Evolutionary conservation across 768 basidiomycete species (phyloP), one percentile per base, ranked within the genome.

Genomic region (Lentinula guzmanii): DNA sequence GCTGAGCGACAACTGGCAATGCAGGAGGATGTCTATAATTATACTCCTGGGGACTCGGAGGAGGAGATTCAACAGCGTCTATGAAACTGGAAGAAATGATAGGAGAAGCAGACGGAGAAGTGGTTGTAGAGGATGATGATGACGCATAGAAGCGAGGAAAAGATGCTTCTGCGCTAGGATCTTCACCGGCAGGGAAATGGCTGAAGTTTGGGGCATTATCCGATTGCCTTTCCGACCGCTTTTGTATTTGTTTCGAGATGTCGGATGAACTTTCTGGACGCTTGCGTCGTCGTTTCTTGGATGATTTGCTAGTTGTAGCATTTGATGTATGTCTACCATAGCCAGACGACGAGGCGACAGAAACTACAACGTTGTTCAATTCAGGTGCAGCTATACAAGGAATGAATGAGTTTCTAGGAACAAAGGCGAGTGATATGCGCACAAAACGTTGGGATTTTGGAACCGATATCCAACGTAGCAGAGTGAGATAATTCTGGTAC

Each of bases 161-260:
- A 15, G 58, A 59, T 9, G 35, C 15, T 31, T 51, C 34, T 35
- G 16, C n/a, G n/a, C 39, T 35, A 4, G 65, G 61, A 58, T 66
- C 65, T 37, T 70, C 65, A 31, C 68, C 73, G 18, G 65, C 72
- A 1, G 75, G 71, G 63, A 70, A 75, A 64, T 77, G 72, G 51
- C 72, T 70, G 57, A 69, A 76, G 59, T 76, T 74, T 3, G 68
- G 64, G 4, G 63, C 55, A 6, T 31, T 62, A n/a, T 31, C 62
- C 18, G 57, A 52, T 54, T 63, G 35, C 58, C 57, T 15, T 56
- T 65, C 45, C 62, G 52, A 39, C 41, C 51, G 35, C 63, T 61
- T 61, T 43, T 43, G 53, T 45, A 24, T 28, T 59, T 34, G 21
- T 59, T 16, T 9, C 51, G 16, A 51, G 7, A 61, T 51, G 33